phyloP scores from a whole-genome alignment of 176 grass and related monocot genomes.

The Phoenix roebelenii region DNA sequence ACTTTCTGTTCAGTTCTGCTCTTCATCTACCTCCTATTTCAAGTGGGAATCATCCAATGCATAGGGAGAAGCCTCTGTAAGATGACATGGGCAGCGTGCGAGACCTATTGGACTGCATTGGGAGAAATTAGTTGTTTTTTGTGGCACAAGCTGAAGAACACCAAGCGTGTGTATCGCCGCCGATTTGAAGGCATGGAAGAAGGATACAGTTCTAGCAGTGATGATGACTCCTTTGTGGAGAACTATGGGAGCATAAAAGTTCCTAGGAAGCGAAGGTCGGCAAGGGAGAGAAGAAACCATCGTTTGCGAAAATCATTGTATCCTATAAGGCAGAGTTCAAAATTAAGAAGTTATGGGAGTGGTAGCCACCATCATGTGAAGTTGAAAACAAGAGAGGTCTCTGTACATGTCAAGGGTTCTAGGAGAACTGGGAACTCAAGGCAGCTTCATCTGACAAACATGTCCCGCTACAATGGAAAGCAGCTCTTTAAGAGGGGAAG shows the following conservation, averaged over 20 bases:
- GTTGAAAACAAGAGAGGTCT: constrained; percentile 14
- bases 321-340: constrained; percentile 1
- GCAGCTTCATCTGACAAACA: neutral
- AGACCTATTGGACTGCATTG: constrained; percentile 7
- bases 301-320: neutral
- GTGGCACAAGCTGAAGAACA: constrained; percentile 28
- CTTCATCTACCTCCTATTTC: constrained; percentile 24
- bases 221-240: neutral
- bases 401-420: constrained; percentile 7
- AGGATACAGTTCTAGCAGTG: constrained; percentile 3
- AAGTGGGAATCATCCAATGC: constrained; percentile 30
- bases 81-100: constrained; percentile 18
- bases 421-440: neutral
- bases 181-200: constrained; percentile 13
- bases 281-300: constrained; percentile 8
- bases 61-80: constrained; percentile 31
- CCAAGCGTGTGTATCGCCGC: constrained; percentile 18
- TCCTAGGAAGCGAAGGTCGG: neutral
- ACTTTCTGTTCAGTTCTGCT: constrained; percentile 2
- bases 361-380: constrained; percentile 6
- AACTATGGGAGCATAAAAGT: neutral
- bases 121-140: constrained; percentile 1
- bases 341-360: neutral
- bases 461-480: neutral
- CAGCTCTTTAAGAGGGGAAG: neutral